Conservation (phyloP, 2,329 filamentous ascomycete species). For the Sarocladiaceae sp. region DNA sequence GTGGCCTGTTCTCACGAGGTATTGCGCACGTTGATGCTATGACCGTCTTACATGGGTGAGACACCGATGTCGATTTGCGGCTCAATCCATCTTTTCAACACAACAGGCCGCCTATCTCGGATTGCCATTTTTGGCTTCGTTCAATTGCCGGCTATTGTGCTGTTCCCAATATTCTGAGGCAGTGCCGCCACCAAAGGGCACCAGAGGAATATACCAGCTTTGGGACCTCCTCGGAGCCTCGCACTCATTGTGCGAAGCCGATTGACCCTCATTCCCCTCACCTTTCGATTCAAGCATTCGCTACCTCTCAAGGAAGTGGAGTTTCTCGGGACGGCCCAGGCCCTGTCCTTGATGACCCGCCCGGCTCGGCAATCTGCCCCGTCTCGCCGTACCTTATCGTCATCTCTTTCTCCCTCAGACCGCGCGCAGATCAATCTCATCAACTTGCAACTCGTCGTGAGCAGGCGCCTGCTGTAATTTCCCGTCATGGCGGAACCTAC, state of each 20-base stretch:
- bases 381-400: background rate
- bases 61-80: too few relatives aligned
- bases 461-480: background rate
- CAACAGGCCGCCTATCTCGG: background rate
- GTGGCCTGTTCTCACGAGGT: too few relatives aligned
- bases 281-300: background rate
- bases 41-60: too few relatives aligned
- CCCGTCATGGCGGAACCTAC: conserved; percentile 39
- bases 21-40: too few relatives aligned
- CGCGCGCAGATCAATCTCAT: background rate
- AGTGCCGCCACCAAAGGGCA: too few relatives aligned
- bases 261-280: background rate
- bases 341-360: conserved; percentile 6
- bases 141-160: too few relatives aligned
- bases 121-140: background rate
- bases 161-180: too few relatives aligned
- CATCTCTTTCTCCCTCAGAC: conserved; percentile 2
- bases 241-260: too few relatives aligned
- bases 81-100: too few relatives aligned
- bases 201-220: too few relatives aligned
- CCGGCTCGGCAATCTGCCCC: conserved; percentile 1
- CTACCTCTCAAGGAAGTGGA: too few relatives aligned
- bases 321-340: conserved; percentile 4
- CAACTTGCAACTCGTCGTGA: background rate
- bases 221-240: too few relatives aligned